These are phyloP conservation scores for Cyclocybe cylindracea DNA, from an alignment of 768 basidiomycete species.

Conservation along the genomic window DNA sequence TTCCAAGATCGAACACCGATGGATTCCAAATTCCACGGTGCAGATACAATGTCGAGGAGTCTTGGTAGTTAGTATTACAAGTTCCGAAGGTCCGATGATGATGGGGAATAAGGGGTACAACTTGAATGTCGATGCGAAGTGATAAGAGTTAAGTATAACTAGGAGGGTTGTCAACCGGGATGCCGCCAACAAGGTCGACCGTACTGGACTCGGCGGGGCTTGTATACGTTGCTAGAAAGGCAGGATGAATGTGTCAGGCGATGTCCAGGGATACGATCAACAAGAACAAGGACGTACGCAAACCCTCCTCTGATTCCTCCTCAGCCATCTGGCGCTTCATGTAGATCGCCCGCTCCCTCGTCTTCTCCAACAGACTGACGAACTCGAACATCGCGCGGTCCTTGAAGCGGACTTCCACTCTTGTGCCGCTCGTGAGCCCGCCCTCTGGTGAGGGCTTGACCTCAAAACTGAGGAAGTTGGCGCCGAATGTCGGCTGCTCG, in stretches of 20 bases:
- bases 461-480: slow-evolving; percentile 68
- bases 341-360: slow-evolving; percentile 72
- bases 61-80: too few relatives aligned
- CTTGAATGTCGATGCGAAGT: too few relatives aligned
- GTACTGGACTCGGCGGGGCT: slow-evolving; percentile 45
- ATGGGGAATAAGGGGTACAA: too few relatives aligned
- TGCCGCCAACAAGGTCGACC: slow-evolving; percentile 37
- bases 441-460: slow-evolving; percentile 68
- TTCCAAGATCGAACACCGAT: too few relatives aligned
- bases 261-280: not conserved
- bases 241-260: not conserved
- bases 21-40: too few relatives aligned
- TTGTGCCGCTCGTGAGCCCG: slow-evolving; percentile 65
- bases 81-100: too few relatives aligned
- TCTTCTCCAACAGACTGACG: slow-evolving; percentile 71
- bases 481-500: slow-evolving; percentile 72
- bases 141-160: slow-evolving; percentile 37
- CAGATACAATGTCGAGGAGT: too few relatives aligned
- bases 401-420: slow-evolving; percentile 66
- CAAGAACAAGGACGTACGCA: slow-evolving; percentile 45
- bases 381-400: slow-evolving; percentile 75
- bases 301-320: slow-evolving; percentile 47
- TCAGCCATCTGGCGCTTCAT: slow-evolving; percentile 66
- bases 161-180: slow-evolving; percentile 53
- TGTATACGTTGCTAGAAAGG: slow-evolving; percentile 43